Evolutionary conservation across 352 stramenopile genomes (phyloP), one percentile per base, ranked within the genome.

Genomic region (Phytopythium oedochilum): DNA sequence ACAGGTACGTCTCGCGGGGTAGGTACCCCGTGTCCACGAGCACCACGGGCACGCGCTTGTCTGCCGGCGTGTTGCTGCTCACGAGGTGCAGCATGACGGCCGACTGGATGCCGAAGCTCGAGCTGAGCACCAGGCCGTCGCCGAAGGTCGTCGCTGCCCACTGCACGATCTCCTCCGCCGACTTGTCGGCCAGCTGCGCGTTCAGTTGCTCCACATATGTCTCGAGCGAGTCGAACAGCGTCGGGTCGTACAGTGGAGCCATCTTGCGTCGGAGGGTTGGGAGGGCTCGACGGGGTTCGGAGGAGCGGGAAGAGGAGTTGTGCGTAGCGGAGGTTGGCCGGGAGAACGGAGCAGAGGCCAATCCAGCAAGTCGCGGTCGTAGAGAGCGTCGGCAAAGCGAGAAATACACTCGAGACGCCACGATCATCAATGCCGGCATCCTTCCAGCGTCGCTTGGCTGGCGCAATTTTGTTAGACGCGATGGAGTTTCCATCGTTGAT

Each of bases 11-110:
- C 61, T 96, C 86, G 6, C 68, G 69, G 9, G 82, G 80, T 26
- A 96, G 53, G 64, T 92, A 96, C 11, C 86, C 86, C 25, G 86
- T 96, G 66, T 96, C 86, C 49, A 96, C 71, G 76, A 75, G 94
- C 10, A 94, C 66, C 12, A 96, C 78, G 9, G 84, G 80, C 31
- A 93, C 86, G 26, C 60, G 58, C 32, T 63, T 60, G 36, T 72
- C 77, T 20, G 22, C 32, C 23, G 35, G 35, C 31, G 49, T 34
- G 25, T 46, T 50, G 43, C 59, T 70, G 42, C 58, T 72, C 36
- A 88, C 63, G 26, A 96, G 70, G 58, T 93, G 73, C 64, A 96
- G 64, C 78, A 96, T 92, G 29, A 96, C 71, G 25, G 83, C 81
- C 36, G 82, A 91, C 47, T 92, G 83, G 61, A 96, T 92, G 59